Evolutionary conservation across 805 yeast genomes (phyloP), one percentile per base, ranked within the genome.

Genomic region (Isabelozyma heimii): DNA sequence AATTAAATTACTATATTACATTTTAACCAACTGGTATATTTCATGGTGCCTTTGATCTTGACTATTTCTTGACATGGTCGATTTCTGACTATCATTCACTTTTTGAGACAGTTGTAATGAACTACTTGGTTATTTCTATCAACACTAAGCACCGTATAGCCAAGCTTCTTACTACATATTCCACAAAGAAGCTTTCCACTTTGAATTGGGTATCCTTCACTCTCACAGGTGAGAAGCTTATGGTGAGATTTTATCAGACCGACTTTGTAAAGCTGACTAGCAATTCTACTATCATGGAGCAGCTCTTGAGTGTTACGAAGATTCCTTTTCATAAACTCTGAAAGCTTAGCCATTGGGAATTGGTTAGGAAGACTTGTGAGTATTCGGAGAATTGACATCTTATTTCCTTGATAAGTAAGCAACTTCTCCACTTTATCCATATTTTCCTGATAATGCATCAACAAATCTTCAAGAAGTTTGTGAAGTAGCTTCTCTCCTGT

Each of bases 131-230:
- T 69, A 42, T 74, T 69, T 0, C 79, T 79, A 35, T 72, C 70
- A 20, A 77, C 76, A 42, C 81, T 72, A 30, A 83, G 65, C 1
- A 85, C 81, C 43, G 81, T 75, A 52, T 73, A 73, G 2, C 84
- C 85, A 33, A 86, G 66, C 10, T 70, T 62, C 55, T 82, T 83
- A 17, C 71, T 66, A 64, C 96, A 89, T 14, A 82, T 73, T 2
- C 65, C 57, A 60, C 96, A 89, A n/a, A 62, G 62, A 35, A 75
- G 69, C 35, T 59, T 62, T 13, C 65, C 65, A 15, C 74, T 70
- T 12, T 78, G 75, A 10, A 78, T 43, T 53, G 61, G 2, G 67
- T 67, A 63, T 58, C 69, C 57, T 48, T 65, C 53, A 61, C 72
- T 55, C 63, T 67, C 74, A 39, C 62, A 58, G 20, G 61, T 61